A percentile compares a stretch with the other conserved stretches of the same genome.
Evolutionary conservation across 148 eudicot species (phyloP).

Genomic region (Rhododendron kiyosumense): DNA sequence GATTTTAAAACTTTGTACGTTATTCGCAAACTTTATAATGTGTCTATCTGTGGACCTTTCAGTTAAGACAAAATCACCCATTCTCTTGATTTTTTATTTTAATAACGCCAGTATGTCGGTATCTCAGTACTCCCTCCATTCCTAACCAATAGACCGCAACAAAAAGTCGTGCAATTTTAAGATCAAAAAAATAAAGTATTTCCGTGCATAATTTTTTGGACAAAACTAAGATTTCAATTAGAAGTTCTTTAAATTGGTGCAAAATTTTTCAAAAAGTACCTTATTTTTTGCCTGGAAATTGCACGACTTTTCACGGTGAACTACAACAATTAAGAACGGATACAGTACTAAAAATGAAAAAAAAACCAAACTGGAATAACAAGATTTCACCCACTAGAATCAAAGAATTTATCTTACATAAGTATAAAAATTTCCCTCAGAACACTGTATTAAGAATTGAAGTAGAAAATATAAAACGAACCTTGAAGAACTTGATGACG

Average conservation of each 20-base stretch:
- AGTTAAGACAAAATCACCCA: background rate
- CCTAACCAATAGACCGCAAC: too few species aligned
- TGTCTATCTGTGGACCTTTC: background rate
- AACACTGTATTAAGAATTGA: background rate
- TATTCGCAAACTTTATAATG: too few species aligned
- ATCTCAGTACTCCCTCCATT: too few species aligned
- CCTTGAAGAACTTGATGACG: constrained; percentile 70
- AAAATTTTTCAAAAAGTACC: too few species aligned
- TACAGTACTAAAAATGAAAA: background rate
- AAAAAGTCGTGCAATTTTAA: too few species aligned
- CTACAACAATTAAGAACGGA: background rate
- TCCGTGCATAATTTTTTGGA: too few species aligned
- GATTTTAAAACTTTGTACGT: background rate
- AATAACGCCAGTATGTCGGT: too few species aligned
- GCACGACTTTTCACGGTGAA: background rate
- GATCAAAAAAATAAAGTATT: too few species aligned
- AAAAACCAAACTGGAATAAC: background rate
- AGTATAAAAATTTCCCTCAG: background rate
- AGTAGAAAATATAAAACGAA: background rate
- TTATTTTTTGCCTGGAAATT: background rate
- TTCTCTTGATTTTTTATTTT: too few species aligned
- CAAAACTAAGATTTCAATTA: too few species aligned
- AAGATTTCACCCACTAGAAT: background rate
- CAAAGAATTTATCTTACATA: too few species aligned
- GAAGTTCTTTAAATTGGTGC: background rate